Percentiles rank a stretch among this genome's conserved stretches.
Evolutionary conservation across 2,329 filamentous ascomycete genomes (phyloP).

Genomic region (Ophiostoma piceae): DNA sequence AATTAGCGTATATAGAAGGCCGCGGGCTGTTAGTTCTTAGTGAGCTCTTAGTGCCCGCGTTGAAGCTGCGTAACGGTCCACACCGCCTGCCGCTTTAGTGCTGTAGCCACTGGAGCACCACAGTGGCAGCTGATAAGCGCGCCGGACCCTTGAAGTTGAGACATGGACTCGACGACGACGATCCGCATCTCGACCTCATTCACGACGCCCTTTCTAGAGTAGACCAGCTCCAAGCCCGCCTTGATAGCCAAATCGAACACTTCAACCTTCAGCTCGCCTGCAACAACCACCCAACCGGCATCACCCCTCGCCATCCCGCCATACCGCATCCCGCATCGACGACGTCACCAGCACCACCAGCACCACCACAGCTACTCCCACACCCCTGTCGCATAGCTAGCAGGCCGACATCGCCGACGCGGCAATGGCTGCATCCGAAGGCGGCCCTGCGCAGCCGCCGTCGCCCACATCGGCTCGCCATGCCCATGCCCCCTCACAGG

Average conservation of each 20-base stretch:
- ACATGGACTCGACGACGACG: constrained; percentile 1
- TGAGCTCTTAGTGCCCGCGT: not conserved
- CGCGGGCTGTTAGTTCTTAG: not conserved
- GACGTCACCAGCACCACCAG: not conserved
- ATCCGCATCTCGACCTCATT: not conserved
- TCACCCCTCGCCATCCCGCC: not conserved
- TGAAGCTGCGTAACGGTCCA: not conserved
- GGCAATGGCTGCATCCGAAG: not conserved
- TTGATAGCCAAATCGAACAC: not conserved
- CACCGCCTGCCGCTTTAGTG: constrained; percentile 24
- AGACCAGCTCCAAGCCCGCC: no score
- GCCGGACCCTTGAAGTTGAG: not conserved
- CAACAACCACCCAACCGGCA: not conserved
- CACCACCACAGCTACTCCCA: not conserved
- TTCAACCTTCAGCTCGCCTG: not conserved
- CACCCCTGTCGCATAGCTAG: not conserved
- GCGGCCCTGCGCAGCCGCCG: not conserved
- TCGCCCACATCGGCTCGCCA: not conserved
- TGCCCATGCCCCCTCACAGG: constrained; percentile 19
- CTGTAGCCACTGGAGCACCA: not conserved
- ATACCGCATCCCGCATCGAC: not conserved
- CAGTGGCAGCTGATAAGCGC: constrained; percentile 11
- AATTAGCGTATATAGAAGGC: not conserved
- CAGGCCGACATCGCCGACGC: not conserved
- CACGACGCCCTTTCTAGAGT: not conserved